These are phyloP conservation scores for Gnomoniopsis smithogilvyi DNA, from an alignment of 2,329 filamentous ascomycete species.

Conservation along the genomic window DNA sequence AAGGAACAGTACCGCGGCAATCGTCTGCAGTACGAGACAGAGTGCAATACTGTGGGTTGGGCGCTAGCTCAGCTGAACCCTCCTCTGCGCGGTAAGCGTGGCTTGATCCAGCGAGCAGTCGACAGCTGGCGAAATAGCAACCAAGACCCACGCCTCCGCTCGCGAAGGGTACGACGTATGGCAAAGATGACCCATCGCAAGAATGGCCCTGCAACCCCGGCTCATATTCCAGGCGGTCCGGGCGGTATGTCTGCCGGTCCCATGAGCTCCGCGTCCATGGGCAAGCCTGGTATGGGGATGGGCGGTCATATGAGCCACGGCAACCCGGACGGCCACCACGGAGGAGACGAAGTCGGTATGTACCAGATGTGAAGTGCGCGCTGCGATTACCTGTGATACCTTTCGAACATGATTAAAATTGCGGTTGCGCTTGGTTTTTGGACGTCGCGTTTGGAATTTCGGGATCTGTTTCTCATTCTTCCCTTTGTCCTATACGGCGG, in stretches of 20 bases:
- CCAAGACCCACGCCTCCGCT: slow-evolving; percentile 87
- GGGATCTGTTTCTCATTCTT: slow-evolving; percentile 24
- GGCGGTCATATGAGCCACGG: slow-evolving; percentile 72
- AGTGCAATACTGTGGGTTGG: slow-evolving; percentile 99
- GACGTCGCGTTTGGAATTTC: slow-evolving; percentile 25
- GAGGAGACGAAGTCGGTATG: slow-evolving; percentile 92
- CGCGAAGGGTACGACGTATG: slow-evolving; percentile 88
- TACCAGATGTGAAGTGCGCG: slow-evolving; percentile 74
- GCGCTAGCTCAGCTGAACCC: slow-evolving; percentile 91
- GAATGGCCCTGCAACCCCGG: slow-evolving; percentile 57
- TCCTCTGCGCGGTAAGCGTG: slow-evolving; percentile 85
- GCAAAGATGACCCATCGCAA: slow-evolving; percentile 93
- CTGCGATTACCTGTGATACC: slow-evolving; percentile 32
- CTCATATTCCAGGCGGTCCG: slow-evolving; percentile 52
- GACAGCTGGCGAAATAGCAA: slow-evolving; percentile 99
- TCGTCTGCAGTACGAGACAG: slow-evolving; percentile 91
- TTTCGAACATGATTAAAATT: slow-evolving; percentile 27
- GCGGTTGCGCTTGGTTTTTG: slow-evolving; percentile 26
- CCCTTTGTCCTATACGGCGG: slow-evolving; percentile 29
- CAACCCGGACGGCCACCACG: slow-evolving; percentile 65
- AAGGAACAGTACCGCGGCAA: slow-evolving; percentile 98
- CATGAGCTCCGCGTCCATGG: slow-evolving; percentile 52
- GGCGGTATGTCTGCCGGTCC: slow-evolving; percentile 61
- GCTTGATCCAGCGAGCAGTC: slow-evolving; percentile 92
- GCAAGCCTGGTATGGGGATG: slow-evolving; percentile 62